Evolutionary conservation across 129 eudicot genomes (phyloP).

Genomic region (Flaveria sonorensis): DNA sequence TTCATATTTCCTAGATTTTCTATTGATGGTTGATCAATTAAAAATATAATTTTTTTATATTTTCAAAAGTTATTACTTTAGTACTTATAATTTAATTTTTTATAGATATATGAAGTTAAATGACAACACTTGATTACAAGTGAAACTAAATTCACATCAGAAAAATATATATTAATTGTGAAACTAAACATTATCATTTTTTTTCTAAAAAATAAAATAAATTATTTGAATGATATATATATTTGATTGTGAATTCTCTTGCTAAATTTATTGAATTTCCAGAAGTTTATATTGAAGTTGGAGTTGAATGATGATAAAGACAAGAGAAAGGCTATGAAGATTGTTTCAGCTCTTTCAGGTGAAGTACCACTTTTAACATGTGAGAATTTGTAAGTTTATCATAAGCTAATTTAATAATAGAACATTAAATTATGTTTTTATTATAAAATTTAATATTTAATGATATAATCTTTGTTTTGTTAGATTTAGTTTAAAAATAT

Average conservation of each 20-base stretch:
- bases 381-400: not conserved
- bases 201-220: too few relatives aligned
- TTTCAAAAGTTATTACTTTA: not conserved
- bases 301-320: constrained; percentile 48
- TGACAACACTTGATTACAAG: too few relatives aligned
- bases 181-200: too few relatives aligned
- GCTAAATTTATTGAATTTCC: constrained; percentile 13
- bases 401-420: not conserved
- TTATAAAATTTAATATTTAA: not conserved
- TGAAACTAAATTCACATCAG: too few relatives aligned
- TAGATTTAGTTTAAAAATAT: not conserved
- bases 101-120: not conserved
- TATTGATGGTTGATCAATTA: not conserved
- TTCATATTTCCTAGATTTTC: not conserved
- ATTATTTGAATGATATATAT: not conserved
- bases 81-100: not conserved
- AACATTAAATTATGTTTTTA: not conserved
- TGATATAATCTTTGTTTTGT: not conserved
- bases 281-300: constrained; percentile 46
- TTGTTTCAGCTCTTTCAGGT: constrained; percentile 50
- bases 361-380: constrained; percentile 1
- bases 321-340: constrained; percentile 55
- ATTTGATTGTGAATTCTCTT: not conserved
- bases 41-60: too few relatives aligned
- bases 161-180: too few relatives aligned